Evolutionary conservation across 2,329 filamentous ascomycete genomes (phyloP), one percentile per base, ranked within the genome.

Genomic region (Botryotinia narcissicola): DNA sequence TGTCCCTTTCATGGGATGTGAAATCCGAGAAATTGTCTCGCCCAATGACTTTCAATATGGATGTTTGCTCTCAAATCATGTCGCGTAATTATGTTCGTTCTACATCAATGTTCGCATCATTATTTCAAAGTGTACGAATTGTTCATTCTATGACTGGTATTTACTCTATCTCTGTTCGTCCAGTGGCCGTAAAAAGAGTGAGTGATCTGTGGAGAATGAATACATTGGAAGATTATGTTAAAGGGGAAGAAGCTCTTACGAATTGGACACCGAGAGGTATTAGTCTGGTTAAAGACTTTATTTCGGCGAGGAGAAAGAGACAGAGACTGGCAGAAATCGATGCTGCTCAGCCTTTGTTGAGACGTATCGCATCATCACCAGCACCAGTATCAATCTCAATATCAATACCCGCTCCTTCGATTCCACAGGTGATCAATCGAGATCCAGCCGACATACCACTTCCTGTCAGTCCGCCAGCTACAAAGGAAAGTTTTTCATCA

Each of bases 121-220:
- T 99, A 37, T 98, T 93, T 89, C 94, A 94, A 79, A 91, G 91
- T 35, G 90, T 93, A 59, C 89, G 95, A 37, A 91, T 98, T 74
- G 93, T 98, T 10, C 94, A 94, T 80, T 96, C 95, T 12, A 93
- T 92, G 0, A 93, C 93, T 32, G 91, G 90, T 62, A 93, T 97
- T 74, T 99, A 97, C 83, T 94, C 93, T 1, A 85, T 98, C 68
- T 91, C 91, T 9, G 91, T 98, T 82, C 91, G 94, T 44, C 96
- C 96, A 0, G 91, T 93, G 12, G 94, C 94, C 4, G 94, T 97
- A 69, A 98, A 98, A 83, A 89, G 93, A 64, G 93, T 94, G 0
- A 94, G 94, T 4, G 96, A 99, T 81, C 86, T 99, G 20, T 99
- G 96, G 96, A 90, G 96, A 72, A 94, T 98, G 90, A 97, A 94